A percentile compares a stretch with the other conserved stretches of the same genome.
Conservation (phyloP, 441 rosid genomes). For the Adansonia rubrostipa region DNA sequence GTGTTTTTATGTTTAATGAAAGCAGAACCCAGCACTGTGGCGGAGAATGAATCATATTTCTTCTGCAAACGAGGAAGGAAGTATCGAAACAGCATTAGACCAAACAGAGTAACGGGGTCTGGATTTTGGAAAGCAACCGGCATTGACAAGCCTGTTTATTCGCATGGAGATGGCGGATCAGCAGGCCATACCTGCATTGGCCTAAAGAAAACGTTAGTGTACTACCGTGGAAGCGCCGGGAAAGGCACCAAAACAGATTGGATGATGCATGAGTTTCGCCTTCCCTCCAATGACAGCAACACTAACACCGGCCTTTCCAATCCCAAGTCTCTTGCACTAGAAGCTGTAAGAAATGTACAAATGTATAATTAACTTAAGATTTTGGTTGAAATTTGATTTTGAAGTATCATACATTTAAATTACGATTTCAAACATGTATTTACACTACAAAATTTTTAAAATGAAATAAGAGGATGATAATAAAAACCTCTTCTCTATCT, state of each 20-base stretch:
- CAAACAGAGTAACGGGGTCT: constrained; percentile 89
- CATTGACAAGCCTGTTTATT: constrained; percentile 75
- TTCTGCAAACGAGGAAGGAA: constrained; percentile 92
- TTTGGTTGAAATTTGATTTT: not conserved
- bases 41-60: constrained; percentile 76
- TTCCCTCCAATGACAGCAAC: constrained; percentile 46
- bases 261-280: constrained; percentile 99
- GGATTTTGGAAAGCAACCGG: constrained; percentile 99
- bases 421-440: no score
- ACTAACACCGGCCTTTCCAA: not conserved
- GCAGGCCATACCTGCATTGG: constrained; percentile 55
- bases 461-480: no score
- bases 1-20: not conserved
- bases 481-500: no score
- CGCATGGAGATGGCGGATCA: constrained; percentile 33
- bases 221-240: constrained; percentile 83
- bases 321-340: constrained; percentile 40
- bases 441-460: no score
- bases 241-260: constrained; percentile 96
- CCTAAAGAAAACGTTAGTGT: constrained; percentile 87
- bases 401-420: no score
- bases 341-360: constrained; percentile 60
- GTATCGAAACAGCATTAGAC: constrained; percentile 86
- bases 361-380: not conserved
- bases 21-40: constrained; percentile 29